Evolutionary conservation across 2,329 filamentous ascomycete genomes (phyloP).

Genomic region (Trichothecium roseum): DNA sequence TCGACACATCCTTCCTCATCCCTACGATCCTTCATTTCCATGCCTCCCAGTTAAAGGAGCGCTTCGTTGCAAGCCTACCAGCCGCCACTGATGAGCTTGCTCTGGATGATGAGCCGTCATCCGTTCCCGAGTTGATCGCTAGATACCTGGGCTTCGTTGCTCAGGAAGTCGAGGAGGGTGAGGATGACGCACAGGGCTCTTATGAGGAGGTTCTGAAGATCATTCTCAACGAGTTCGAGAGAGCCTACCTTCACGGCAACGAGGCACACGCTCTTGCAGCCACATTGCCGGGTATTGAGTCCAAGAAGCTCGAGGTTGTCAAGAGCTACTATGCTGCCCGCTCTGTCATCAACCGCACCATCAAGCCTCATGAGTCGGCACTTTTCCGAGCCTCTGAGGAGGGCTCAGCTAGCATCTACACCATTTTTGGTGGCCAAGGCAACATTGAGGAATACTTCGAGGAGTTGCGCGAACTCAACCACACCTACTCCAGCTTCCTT

Average conservation of each 20-base stretch:
- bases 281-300: slow-evolving; percentile 75
- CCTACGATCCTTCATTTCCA: slow-evolving; percentile 94
- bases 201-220: slow-evolving; percentile 91
- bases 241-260: slow-evolving; percentile 86
- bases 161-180: slow-evolving; percentile 79
- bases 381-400: slow-evolving; percentile 82
- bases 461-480: slow-evolving; percentile 84
- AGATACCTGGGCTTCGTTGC: slow-evolving; percentile 89
- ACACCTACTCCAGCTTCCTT: slow-evolving; percentile 83
- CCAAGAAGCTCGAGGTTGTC: slow-evolving; percentile 86
- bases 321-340: slow-evolving; percentile 87
- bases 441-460: slow-evolving; percentile 99
- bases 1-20: slow-evolving; percentile 93
- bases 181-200: slow-evolving; percentile 78
- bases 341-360: slow-evolving; percentile 70
- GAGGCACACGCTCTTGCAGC: slow-evolving; percentile 89
- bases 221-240: slow-evolving; percentile 90
- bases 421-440: slow-evolving; percentile 91
- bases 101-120: slow-evolving; percentile 98
- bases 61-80: slow-evolving; percentile 76
- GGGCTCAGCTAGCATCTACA: slow-evolving; percentile 75
- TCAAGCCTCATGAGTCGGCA: slow-evolving; percentile 89
- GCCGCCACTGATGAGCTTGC: slow-evolving; percentile 92
- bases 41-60: slow-evolving; percentile 86
- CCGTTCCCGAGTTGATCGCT: slow-evolving; percentile 81